Percentiles rank a stretch among this genome's conserved stretches.
Evolutionary conservation across 495 filamentous ascomycete species (phyloP).

Genomic region (Letharia columbiana): DNA sequence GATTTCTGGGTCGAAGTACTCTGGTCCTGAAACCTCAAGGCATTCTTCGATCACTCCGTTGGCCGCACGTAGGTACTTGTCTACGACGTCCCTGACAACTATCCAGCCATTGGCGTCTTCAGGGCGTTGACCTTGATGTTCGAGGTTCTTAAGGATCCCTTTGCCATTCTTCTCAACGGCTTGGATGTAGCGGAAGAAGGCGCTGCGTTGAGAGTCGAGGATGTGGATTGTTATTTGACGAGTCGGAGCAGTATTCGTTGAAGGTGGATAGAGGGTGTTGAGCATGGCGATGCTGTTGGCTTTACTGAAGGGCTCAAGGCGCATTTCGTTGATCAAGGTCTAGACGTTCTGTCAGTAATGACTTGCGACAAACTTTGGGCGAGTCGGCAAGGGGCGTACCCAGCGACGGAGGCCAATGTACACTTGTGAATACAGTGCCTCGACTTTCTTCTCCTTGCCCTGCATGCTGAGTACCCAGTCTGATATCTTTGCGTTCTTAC

Average conservation of each 20-base stretch:
- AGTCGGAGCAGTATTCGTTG: slow-evolving; percentile 38
- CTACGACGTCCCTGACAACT: slow-evolving; percentile 43
- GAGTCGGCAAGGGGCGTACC: slow-evolving; percentile 38
- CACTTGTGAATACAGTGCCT: slow-evolving; percentile 55
- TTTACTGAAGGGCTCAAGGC: slow-evolving; percentile 55
- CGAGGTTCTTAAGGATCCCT: slow-evolving; percentile 46
- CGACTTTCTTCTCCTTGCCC: slow-evolving; percentile 47
- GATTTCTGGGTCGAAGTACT: slow-evolving; percentile 36
- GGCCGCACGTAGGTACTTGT: slow-evolving; percentile 52
- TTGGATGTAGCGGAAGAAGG: slow-evolving; percentile 59
- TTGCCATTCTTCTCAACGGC: slow-evolving; percentile 51
- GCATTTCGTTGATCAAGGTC: slow-evolving; percentile 65
- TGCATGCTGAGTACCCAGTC: slow-evolving; percentile 48
- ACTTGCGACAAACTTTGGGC: slow-evolving; percentile 3
- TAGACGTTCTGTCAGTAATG: slow-evolving; percentile 29
- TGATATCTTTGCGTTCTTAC: slow-evolving; percentile 41
- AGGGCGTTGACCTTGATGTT: slow-evolving; percentile 42
- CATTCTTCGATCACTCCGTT: slow-evolving; percentile 57
- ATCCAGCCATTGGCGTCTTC: slow-evolving; percentile 52
- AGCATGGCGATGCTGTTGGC: slow-evolving; percentile 67
- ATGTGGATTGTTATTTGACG: slow-evolving; percentile 46
- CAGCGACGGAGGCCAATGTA: slow-evolving; percentile 62
- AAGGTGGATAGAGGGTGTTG: slow-evolving; percentile 65
- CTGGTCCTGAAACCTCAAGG: slow-evolving; percentile 38
- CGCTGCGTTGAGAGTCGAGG: slow-evolving; percentile 51